These are phyloP conservation scores for Backusella sp. DNA, from an alignment of 192 early-diverging fungal genomes.

Conservation along the genomic window DNA sequence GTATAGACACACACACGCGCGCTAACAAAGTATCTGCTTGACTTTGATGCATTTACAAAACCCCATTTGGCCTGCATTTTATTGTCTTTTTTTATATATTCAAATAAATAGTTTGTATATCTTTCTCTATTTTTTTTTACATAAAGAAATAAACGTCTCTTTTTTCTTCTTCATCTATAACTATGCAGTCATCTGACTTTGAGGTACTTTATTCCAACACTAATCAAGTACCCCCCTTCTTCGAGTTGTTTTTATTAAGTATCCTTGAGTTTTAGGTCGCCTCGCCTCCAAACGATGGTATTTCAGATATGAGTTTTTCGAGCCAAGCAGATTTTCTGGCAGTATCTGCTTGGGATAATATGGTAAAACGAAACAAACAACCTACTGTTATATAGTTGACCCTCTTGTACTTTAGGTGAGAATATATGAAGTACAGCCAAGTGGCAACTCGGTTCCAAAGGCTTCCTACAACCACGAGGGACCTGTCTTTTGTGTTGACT, in stretches of 20 bases:
- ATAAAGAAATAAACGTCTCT: not conserved
- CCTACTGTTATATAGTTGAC: no score
- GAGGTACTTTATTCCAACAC: constrained; percentile 10
- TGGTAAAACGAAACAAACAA: constrained; percentile 16
- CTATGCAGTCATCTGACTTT: constrained; percentile 30
- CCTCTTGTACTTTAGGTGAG: constrained; percentile 64
- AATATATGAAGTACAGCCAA: constrained; percentile 86
- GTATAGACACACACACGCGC: not conserved
- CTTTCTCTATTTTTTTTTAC: not conserved
- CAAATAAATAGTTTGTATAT: no score
- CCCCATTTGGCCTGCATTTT: no score
- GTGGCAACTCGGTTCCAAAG: constrained; percentile 72
- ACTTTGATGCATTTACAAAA: no score
- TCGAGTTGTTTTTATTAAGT: not conserved
- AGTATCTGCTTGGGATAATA: constrained; percentile 88
- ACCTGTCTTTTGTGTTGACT: constrained; percentile 81
- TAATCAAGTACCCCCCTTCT: not conserved
- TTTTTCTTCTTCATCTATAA: not conserved
- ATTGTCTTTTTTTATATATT: no score
- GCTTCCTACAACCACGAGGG: constrained; percentile 78
- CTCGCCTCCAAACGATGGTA: constrained; percentile 72
- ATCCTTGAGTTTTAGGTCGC: constrained; percentile 36
- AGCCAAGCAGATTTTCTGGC: constrained; percentile 82
- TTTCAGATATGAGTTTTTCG: constrained; percentile 81
- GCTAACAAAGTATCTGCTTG: no score